phyloP scores from a whole-genome alignment of 805 yeast species.

The Yamadazyma tumulicola region DNA sequence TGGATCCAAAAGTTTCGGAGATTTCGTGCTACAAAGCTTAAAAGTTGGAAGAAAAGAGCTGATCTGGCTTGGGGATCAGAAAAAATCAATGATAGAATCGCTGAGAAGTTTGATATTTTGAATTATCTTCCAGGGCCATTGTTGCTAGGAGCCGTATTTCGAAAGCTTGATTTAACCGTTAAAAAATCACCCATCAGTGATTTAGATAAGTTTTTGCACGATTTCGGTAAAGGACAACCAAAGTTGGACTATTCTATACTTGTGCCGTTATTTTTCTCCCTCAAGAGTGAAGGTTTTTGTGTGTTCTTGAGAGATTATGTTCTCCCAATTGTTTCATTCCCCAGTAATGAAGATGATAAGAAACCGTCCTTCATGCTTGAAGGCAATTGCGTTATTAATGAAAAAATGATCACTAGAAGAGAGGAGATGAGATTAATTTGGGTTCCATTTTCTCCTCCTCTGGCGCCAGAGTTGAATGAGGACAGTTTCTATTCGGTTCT shows the following conservation, averaged over 20 bases:
- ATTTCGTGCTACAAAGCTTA: conserved; percentile 21
- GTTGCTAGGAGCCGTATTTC: conserved; percentile 26
- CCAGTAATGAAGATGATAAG: conserved; percentile 22
- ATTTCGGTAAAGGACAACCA: conserved; percentile 50
- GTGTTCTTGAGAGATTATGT: conserved; percentile 54
- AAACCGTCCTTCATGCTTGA: conserved; percentile 26
- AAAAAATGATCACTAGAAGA: conserved; percentile 42
- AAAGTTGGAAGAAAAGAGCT: conserved; percentile 24
- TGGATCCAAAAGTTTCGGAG: conserved; percentile 32
- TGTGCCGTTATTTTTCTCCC: conserved; percentile 45
- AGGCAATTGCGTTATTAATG: conserved; percentile 56
- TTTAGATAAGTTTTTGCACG: conserved; percentile 34
- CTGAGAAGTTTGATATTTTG: conserved; percentile 32
- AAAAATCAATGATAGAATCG: conserved; percentile 23
- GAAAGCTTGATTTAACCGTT: conserved; percentile 27
- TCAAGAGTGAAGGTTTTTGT: conserved; percentile 42
- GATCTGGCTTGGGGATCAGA: conserved; percentile 35
- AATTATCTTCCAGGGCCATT: conserved; percentile 33
- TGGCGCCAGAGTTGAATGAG: conserved; percentile 20
- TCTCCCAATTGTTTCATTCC: conserved; percentile 54
- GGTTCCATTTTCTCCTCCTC: conserved; percentile 58
- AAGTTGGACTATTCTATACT: conserved; percentile 52
- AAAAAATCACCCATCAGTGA: conserved; percentile 26
- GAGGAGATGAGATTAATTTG: conserved; percentile 47
- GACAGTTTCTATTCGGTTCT: conserved; percentile 57